phyloP scores from a whole-genome alignment of 139 green algal genomes.

The Chlorella sp. region DNA sequence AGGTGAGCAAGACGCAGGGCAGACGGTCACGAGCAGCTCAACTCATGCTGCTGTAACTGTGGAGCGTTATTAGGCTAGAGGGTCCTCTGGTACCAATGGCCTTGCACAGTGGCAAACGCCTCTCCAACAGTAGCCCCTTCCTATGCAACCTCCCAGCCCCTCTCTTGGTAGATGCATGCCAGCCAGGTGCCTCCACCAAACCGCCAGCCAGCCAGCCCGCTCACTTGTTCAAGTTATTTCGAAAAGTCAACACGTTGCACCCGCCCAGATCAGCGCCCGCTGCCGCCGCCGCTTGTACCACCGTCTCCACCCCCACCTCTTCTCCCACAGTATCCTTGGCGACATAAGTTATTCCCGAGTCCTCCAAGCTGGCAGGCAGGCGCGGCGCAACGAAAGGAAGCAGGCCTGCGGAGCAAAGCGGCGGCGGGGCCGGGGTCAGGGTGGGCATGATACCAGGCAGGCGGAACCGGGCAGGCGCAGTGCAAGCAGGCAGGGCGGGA shows the following conservation, averaged over 20 bases:
- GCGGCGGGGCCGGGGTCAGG: no score
- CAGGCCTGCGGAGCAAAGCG: background rate
- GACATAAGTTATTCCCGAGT: background rate
- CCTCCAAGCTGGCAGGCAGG: background rate
- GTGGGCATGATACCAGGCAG: background rate
- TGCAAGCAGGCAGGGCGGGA: no score
- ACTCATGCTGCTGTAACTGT: no score
- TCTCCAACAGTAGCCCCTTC: no score
- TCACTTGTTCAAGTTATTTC: conserved; percentile 51
- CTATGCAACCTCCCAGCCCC: no score
- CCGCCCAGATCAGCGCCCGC: background rate
- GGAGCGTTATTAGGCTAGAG: no score
- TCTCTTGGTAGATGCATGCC: background rate
- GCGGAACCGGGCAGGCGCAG: no score
- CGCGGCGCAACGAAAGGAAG: conserved; percentile 3
- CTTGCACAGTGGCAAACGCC: no score
- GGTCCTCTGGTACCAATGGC: background rate
- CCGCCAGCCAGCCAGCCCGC: background rate
- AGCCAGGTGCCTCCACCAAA: background rate
- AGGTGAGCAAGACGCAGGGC: background rate
- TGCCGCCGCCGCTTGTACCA: background rate
- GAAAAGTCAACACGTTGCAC: conserved; percentile 16
- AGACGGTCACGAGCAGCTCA: background rate
- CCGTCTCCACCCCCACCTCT: conserved; percentile 13
- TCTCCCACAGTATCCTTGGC: background rate